Conservation (phyloP, 2,329 filamentous ascomycete genomes). For the Xylariaceae sp. region DNA sequence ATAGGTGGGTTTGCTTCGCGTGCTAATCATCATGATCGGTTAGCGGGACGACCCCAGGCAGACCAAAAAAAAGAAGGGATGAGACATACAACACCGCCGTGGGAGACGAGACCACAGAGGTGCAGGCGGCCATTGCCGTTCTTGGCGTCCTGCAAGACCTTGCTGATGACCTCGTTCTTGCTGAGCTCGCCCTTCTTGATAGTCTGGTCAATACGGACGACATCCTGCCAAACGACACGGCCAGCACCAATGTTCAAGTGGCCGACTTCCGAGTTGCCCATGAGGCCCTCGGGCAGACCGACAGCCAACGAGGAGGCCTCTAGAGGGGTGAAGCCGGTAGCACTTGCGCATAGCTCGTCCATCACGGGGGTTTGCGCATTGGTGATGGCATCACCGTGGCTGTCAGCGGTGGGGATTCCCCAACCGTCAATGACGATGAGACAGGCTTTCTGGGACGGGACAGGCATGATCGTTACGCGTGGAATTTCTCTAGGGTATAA, state of each 20-base stretch:
- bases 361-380: slow-evolving; percentile 90
- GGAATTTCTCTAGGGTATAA: neutral
- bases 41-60: slow-evolving; percentile 5
- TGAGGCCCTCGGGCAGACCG: slow-evolving; percentile 90
- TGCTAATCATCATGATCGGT: slow-evolving; percentile 47
- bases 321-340: slow-evolving; percentile 83
- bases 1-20: slow-evolving; percentile 90
- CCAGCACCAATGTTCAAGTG: slow-evolving; percentile 98
- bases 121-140: slow-evolving; percentile 88
- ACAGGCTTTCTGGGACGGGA: slow-evolving; percentile 56
- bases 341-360: slow-evolving; percentile 80
- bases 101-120: slow-evolving; percentile 84
- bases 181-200: slow-evolving; percentile 80
- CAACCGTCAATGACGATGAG: slow-evolving; percentile 97
- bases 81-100: slow-evolving; percentile 74
- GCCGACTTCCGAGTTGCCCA: slow-evolving; percentile 98
- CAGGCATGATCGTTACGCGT: slow-evolving; percentile 38
- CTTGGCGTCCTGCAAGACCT: slow-evolving; percentile 72
- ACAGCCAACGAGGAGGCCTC: slow-evolving; percentile 95
- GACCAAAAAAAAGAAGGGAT: neutral
- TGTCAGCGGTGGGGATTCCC: slow-evolving; percentile 78
- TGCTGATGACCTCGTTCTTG: slow-evolving; percentile 70
- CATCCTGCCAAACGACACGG: slow-evolving; percentile 96
- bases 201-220: slow-evolving; percentile 90
- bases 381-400: slow-evolving; percentile 93